phyloP scores from a whole-genome alignment of 805 yeast species.

The Saccharomycopsis fibuligera region DNA sequence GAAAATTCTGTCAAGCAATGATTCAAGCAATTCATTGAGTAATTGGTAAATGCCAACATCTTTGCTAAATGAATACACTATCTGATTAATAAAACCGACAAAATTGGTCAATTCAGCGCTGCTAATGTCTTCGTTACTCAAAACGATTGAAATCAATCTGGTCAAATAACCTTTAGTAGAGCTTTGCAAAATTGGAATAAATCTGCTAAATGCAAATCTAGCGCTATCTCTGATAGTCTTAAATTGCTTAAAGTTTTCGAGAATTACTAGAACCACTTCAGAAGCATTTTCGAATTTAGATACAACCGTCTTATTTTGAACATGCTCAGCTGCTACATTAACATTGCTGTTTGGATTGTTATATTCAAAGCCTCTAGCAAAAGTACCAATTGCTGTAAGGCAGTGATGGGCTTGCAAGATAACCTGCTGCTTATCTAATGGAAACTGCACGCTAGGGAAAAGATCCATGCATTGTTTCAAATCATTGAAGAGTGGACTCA shows the following conservation, averaged over 20 bases:
- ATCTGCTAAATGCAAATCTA: slow-evolving; percentile 79
- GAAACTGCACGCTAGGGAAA: slow-evolving; percentile 29
- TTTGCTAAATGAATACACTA: slow-evolving; percentile 67
- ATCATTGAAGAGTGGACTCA: slow-evolving; percentile 69
- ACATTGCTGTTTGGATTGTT: slow-evolving; percentile 19
- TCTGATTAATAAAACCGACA: slow-evolving; percentile 79
- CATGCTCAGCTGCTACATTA: background rate
- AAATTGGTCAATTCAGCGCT: slow-evolving; percentile 71
- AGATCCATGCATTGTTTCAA: slow-evolving; percentile 59
- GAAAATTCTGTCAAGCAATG: slow-evolving; percentile 63
- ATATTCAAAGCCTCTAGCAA: slow-evolving; percentile 77
- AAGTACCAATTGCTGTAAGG: slow-evolving; percentile 82
- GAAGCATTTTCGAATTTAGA: slow-evolving; percentile 61
- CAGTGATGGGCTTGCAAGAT: slow-evolving; percentile 79
- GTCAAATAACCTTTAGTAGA: slow-evolving; percentile 48
- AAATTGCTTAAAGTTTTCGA: slow-evolving; percentile 63
- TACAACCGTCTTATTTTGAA: slow-evolving; percentile 25
- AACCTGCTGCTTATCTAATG: slow-evolving; percentile 35
- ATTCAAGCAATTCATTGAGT: slow-evolving; percentile 65
- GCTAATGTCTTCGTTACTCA: slow-evolving; percentile 51
- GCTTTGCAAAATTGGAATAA: slow-evolving; percentile 65
- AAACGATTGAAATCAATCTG: slow-evolving; percentile 62
- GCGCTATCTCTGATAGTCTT: slow-evolving; percentile 78
- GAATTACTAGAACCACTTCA: slow-evolving; percentile 75
- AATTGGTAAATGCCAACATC: slow-evolving; percentile 66